Evolutionary conservation across 2,329 filamentous ascomycete species (phyloP), one percentile per base, ranked within the genome.

Genomic region (Ceratocystis ficicola): DNA sequence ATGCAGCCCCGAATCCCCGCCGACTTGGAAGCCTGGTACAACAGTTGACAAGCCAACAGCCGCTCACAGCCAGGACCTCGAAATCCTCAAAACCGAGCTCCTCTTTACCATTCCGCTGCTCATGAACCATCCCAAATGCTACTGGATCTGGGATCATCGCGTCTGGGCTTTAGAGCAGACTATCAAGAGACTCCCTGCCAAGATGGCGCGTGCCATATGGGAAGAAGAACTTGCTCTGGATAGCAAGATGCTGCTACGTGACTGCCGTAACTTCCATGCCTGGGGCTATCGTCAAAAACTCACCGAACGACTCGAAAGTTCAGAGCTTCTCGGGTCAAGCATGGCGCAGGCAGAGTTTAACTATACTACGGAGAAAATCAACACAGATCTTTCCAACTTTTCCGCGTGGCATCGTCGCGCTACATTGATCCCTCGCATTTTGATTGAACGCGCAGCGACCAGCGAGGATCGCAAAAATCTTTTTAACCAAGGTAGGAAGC

Each of bases 101-200:
- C 77, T 78, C 61, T 96, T 96, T 72, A 86, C 93, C 44, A 83
- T 96, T 50, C 89, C 90, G 0, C 81, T 99, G 22, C 82, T 99
- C 62, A 82, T 89, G 69, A 85, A 90, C 70, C 93, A 85, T 70
- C 94, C 94, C 5, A 99, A 99, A 75, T 97, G 94, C 80, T 99
- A 99, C 78, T 97, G 94, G 93, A 93, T 99, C 72, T 99, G 94
- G 94, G 95, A 96, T 71, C 93, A 96, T 75, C 86, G 94, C 32
- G 77, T 87, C 59, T 99, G 94, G 92, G 78, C 93, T 2, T 79
- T 99, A 15, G 79, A 86, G 65, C 83, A 90, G 73, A 86, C 86
- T 44, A 88, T 87, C 60, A 73, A 79, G 12, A 79, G 86, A 20
- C 78, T 96, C 8, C 81, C 84, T 1, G 69, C 75, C 0, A 66